Percentiles rank a stretch among this genome's conserved stretches.
phyloP scores from a whole-genome alignment of 805 yeast species.

The Saccharomycopsis sp. region DNA sequence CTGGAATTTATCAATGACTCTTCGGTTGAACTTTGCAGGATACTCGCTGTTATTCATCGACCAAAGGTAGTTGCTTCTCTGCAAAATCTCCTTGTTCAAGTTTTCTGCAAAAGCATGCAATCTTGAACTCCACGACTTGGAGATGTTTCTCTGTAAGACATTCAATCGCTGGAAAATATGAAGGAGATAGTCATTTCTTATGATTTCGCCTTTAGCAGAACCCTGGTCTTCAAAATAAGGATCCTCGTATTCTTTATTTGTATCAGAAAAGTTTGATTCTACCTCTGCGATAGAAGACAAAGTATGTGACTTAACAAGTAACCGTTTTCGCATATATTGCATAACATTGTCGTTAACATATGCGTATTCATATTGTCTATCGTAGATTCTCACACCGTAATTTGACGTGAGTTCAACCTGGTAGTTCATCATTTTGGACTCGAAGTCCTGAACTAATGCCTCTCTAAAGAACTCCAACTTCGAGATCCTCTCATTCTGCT shows the following conservation, averaged over 20 bases:
- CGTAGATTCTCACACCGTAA: neutral
- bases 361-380: neutral
- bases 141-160: slow-evolving; percentile 39
- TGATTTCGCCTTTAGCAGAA: neutral
- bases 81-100: slow-evolving; percentile 34
- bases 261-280: neutral
- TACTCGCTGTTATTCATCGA: slow-evolving; percentile 27
- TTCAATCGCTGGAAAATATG: slow-evolving; percentile 20
- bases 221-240: neutral
- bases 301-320: neutral
- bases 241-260: neutral
- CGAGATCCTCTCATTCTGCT: slow-evolving; percentile 48
- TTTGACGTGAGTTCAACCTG: neutral
- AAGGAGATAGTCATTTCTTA: neutral
- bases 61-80: slow-evolving; percentile 37
- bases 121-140: slow-evolving; percentile 66
- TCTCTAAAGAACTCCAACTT: slow-evolving; percentile 16
- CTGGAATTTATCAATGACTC: slow-evolving; percentile 38
- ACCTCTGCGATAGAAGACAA: neutral
- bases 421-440: neutral
- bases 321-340: neutral
- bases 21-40: slow-evolving; percentile 37
- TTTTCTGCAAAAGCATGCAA: slow-evolving; percentile 42
- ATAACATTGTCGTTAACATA: neutral
- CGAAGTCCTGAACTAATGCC: slow-evolving; percentile 1